Evolutionary conservation across 164 flowering plant genomes (phyloP).

Genomic region (Aristolochia contorta): DNA sequence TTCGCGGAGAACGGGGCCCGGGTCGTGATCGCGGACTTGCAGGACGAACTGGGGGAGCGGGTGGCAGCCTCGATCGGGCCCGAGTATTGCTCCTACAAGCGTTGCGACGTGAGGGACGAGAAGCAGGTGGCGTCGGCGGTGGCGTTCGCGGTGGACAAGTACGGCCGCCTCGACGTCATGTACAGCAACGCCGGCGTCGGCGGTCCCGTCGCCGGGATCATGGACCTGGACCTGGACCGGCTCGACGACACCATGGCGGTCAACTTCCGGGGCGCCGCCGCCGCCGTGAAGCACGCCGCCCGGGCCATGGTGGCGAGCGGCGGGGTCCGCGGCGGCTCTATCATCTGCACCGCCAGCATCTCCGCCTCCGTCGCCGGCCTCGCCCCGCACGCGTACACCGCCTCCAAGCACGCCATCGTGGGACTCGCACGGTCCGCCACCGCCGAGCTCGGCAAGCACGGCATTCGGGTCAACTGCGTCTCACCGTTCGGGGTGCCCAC

Average conservation of each 20-base stretch:
- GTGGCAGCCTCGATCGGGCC: slow-evolving; percentile 15
- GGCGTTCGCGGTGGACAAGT: slow-evolving; percentile 7
- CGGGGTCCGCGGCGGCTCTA: slow-evolving; percentile 13
- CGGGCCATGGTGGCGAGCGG: slow-evolving; percentile 18
- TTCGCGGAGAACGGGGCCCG: slow-evolving; percentile 10
- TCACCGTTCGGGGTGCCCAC: slow-evolving; percentile 62
- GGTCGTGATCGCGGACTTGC: slow-evolving; percentile 17
- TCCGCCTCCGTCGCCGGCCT: slow-evolving; percentile 11
- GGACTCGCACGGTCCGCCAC: slow-evolving; percentile 15
- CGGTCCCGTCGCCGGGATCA: background rate
- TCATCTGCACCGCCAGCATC: slow-evolving; percentile 25
- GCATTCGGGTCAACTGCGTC: slow-evolving; percentile 38
- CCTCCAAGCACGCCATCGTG: slow-evolving; percentile 23
- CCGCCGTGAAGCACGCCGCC: slow-evolving; percentile 3
- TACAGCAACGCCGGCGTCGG: slow-evolving; percentile 27
- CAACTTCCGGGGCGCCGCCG: background rate
- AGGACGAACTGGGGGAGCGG: slow-evolving; percentile 17
- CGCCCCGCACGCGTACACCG: slow-evolving; percentile 14
- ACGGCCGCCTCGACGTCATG: slow-evolving; percentile 20
- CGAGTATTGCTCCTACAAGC: slow-evolving; percentile 8
- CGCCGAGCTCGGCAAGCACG: slow-evolving; percentile 21
- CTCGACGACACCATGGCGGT: slow-evolving; percentile 4
- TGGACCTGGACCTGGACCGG: slow-evolving; percentile 1
- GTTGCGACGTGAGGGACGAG: slow-evolving; percentile 29
- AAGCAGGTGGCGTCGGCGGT: slow-evolving; percentile 15